A percentile compares a stretch with the other conserved stretches of the same genome.
phyloP scores from a whole-genome alignment of 331 rosid genomes.

The Pyracantha coccinea region DNA sequence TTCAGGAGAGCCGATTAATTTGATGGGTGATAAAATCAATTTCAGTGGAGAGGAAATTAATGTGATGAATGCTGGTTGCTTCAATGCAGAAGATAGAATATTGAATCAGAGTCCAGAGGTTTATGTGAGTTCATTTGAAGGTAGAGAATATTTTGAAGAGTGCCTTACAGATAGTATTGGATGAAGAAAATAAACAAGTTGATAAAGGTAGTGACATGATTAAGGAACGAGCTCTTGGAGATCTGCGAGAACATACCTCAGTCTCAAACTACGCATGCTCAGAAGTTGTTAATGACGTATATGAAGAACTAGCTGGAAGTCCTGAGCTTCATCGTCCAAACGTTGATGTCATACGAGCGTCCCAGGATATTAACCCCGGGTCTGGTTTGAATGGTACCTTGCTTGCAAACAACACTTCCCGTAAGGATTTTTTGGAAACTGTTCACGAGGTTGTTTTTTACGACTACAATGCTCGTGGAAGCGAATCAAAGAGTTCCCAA shows the following conservation, averaged over 20 bases:
- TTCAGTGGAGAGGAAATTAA: not conserved
- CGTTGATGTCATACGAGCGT: not conserved
- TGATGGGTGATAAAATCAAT: not conserved
- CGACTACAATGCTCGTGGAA: constrained; percentile 2
- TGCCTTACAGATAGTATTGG: not conserved
- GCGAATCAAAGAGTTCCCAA: constrained; percentile 16
- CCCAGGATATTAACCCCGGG: constrained; percentile 4
- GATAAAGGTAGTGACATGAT: not conserved
- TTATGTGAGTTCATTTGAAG: no score
- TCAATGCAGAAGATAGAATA: no score
- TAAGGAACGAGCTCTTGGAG: not conserved
- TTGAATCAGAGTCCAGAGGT: no score
- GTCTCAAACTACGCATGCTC: not conserved
- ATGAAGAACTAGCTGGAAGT: not conserved
- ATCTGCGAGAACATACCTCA: not conserved
- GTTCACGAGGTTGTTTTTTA: constrained; percentile 20
- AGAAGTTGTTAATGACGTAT: not conserved
- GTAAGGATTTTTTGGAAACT: constrained; percentile 19
- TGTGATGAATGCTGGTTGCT: no score
- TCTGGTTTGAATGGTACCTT: constrained; percentile 21
- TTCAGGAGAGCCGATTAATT: not conserved
- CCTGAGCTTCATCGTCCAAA: not conserved
- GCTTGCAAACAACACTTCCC: constrained; percentile 19
- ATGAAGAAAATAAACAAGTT: not conserved
- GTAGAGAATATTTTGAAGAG: no score